These are phyloP conservation scores for Tricharina praecox DNA, from an alignment of 495 filamentous ascomycete species.

Conservation along the genomic window DNA sequence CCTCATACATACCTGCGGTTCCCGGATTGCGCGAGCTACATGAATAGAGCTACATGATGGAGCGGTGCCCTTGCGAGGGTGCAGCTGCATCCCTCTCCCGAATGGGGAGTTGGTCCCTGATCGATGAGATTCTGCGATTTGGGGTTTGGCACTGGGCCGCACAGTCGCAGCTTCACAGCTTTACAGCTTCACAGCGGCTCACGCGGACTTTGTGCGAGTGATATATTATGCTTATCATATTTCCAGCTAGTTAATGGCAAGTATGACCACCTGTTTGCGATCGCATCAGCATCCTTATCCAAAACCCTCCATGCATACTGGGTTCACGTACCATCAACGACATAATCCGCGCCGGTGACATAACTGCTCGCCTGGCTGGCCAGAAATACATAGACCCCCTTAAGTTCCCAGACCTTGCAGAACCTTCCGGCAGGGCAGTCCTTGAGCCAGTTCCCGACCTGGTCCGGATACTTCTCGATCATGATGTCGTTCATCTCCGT, in stretches of 20 bases:
- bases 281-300: background rate
- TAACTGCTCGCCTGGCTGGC: conserved; percentile 72
- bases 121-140: no score
- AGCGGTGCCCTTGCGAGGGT: no score
- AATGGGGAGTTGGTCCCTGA: no score
- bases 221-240: background rate
- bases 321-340: conserved; percentile 60
- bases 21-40: no score
- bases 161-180: no score
- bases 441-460: conserved; percentile 72
- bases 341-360: conserved; percentile 76
- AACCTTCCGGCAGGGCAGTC: conserved; percentile 84
- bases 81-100: no score
- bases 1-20: no score
- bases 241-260: conserved; percentile 10
- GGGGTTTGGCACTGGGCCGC: no score
- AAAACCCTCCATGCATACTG: background rate
- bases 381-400: conserved; percentile 82
- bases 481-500: conserved; percentile 40
- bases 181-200: no score
- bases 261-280: conserved; percentile 16
- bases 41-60: no score
- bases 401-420: conserved; percentile 80
- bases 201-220: background rate
- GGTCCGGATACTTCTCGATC: conserved; percentile 65